These are phyloP conservation scores for Penicillium bovifimosum DNA, from an alignment of 495 filamentous ascomycete species.

Conservation along the genomic window DNA sequence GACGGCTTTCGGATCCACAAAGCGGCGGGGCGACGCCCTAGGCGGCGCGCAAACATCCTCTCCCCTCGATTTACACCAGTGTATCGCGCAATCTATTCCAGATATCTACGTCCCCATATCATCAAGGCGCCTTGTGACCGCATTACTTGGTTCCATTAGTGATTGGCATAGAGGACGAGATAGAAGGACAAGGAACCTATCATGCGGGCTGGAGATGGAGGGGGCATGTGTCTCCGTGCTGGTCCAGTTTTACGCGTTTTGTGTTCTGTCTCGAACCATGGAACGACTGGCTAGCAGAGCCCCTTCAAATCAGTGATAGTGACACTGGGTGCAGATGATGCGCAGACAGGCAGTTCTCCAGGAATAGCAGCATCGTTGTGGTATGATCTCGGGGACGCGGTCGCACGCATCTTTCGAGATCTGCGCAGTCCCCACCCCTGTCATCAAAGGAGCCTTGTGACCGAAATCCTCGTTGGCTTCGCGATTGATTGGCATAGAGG, in stretches of 20 bases:
- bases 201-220: background rate
- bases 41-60: background rate
- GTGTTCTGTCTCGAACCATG: background rate
- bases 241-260: background rate
- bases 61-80: background rate
- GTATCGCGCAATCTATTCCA: no score
- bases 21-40: background rate
- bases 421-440: background rate
- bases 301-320: background rate
- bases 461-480: background rate
- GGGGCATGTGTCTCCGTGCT: background rate
- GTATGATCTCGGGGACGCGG: no score
- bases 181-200: background rate
- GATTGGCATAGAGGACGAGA: background rate
- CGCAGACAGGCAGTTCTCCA: no score
- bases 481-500: background rate
- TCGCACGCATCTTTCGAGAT: background rate
- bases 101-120: background rate
- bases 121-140: background rate
- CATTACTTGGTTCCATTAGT: background rate
- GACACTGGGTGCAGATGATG: background rate
- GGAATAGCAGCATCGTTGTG: no score
- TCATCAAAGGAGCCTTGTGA: background rate
- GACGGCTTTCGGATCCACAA: background rate
- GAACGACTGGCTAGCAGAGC: conserved; percentile 1